Conservation (phyloP, 192 early-diverging fungal genomes). For the Mortierella hygrophila region DNA sequence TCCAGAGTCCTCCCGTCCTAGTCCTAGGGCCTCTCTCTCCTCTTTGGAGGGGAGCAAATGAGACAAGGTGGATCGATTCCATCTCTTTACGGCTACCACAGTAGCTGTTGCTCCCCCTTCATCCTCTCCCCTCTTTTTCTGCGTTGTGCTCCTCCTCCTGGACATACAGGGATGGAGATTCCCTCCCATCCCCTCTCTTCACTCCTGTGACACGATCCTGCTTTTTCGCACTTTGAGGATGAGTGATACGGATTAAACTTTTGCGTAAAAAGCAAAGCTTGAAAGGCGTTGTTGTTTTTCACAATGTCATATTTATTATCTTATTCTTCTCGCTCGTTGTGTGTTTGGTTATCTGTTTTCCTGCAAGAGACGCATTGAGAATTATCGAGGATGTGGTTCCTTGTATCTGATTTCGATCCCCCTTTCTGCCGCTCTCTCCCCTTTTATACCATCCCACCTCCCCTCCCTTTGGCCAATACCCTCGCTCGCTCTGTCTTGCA, state of each 20-base stretch:
- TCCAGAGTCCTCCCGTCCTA: not conserved
- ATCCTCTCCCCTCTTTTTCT: constrained; percentile 2
- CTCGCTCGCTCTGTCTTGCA: constrained; percentile 5
- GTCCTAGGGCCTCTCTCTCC: no score
- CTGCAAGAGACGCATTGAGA: not conserved
- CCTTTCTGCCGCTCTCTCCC: not conserved
- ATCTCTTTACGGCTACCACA: constrained; percentile 1
- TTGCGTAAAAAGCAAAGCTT: not conserved
- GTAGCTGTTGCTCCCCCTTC: not conserved
- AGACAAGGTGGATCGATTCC: not conserved
- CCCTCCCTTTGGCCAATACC: not conserved
- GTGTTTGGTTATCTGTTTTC: not conserved
- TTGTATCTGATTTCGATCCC: not conserved
- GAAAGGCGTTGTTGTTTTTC: not conserved
- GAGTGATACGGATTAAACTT: not conserved
- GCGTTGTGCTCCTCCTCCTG: not conserved
- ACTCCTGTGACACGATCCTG: constrained; percentile 1
- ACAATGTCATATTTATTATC: no score
- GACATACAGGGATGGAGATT: not conserved
- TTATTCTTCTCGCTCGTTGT: not conserved
- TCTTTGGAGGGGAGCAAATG: not conserved
- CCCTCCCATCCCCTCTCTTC: not conserved
- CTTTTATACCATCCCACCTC: not conserved
- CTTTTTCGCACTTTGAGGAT: not conserved
- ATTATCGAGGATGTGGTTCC: constrained; percentile 16